Evolutionary conservation across 2,329 filamentous ascomycete genomes (phyloP).

Genomic region (Aspergillus floridensis): DNA sequence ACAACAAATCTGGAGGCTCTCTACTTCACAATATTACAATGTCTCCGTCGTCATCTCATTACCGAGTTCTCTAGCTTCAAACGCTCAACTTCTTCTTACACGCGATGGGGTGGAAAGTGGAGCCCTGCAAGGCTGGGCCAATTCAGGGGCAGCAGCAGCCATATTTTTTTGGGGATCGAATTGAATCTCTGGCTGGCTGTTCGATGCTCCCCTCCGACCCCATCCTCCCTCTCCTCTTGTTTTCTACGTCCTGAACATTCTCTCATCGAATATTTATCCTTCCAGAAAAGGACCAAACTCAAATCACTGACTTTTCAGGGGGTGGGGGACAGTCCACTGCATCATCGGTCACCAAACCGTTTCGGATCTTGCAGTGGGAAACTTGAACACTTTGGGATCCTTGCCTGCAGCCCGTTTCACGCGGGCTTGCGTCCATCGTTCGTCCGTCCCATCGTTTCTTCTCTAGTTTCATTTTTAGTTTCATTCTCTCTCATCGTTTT

Average conservation of each 20-base stretch:
- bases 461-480: background rate
- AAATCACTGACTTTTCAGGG: background rate
- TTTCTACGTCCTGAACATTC: background rate
- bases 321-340: background rate
- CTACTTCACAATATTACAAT: no score
- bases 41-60: background rate
- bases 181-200: background rate
- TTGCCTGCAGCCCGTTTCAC: conserved; percentile 6
- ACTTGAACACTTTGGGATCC: background rate
- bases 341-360: conserved; percentile 4
- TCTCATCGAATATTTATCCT: background rate
- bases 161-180: background rate
- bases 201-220: background rate
- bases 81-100: conserved; percentile 2
- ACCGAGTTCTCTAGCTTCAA: background rate
- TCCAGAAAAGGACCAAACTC: background rate
- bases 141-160: conserved; percentile 7
- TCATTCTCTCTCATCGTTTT: background rate
- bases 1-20: no score
- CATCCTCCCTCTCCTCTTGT: background rate
- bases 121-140: conserved; percentile 5
- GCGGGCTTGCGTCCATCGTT: conserved; percentile 1
- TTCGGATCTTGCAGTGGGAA: background rate
- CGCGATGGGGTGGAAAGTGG: conserved; percentile 4
- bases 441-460: background rate